Conservation (phyloP, 1,284 basidiomycete species). For the Trichosporon coremiiforme region DNA sequence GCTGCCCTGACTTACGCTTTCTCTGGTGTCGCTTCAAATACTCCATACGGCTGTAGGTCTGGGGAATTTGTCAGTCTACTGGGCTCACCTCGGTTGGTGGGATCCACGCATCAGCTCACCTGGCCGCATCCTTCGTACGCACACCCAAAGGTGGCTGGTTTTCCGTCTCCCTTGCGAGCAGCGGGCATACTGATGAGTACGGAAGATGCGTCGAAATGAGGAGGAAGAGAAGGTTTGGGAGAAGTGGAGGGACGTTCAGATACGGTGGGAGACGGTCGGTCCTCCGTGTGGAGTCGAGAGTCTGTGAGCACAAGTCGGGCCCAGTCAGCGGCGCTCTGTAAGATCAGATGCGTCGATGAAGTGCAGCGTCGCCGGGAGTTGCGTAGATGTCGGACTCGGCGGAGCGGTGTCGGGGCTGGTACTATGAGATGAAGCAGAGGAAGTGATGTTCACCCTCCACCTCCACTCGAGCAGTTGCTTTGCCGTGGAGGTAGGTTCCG, state of each 20-base stretch:
- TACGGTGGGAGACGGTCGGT: background rate
- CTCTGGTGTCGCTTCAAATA: constrained; percentile 57
- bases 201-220: background rate
- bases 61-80: constrained; percentile 22
- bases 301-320: background rate
- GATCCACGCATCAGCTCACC: background rate
- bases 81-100: background rate
- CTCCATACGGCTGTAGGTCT: constrained; percentile 56
- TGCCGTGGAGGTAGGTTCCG: constrained; percentile 19
- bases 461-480: constrained; percentile 14
- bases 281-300: background rate
- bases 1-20: constrained; percentile 49
- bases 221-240: background rate
- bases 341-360: background rate
- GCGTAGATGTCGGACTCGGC: constrained; percentile 1
- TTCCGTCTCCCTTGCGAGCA: constrained; percentile 15
- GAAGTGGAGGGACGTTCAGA: background rate
- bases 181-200: constrained; percentile 12
- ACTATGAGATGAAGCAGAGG: constrained; percentile 11
- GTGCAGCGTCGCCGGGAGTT: background rate
- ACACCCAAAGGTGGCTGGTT: constrained; percentile 16
- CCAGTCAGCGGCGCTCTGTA: background rate
- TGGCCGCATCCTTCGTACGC: constrained; percentile 17
- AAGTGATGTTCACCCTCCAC: constrained; percentile 19
- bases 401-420: background rate